Percentiles rank a stretch among this genome's conserved stretches.
phyloP scores from a whole-genome alignment of 148 eudicot species.

The Tetragonia tetragonoides region DNA sequence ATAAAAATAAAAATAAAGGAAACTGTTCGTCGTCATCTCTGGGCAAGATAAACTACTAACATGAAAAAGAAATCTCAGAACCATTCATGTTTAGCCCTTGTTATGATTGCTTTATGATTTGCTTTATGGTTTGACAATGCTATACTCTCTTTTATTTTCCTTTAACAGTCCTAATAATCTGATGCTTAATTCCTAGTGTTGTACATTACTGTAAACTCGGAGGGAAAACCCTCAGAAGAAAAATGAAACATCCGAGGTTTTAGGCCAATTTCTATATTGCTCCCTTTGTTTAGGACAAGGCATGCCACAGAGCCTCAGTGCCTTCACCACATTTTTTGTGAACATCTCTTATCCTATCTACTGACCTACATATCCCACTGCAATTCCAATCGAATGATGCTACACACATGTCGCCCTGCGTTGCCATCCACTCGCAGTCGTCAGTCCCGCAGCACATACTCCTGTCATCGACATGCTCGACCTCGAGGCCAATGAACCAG shows the following conservation, averaged over 20 bases:
- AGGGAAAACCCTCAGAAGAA: background rate
- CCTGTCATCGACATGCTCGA: slow-evolving; percentile 48
- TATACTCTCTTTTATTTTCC: too few species aligned
- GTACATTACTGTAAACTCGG: background rate
- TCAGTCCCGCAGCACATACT: slow-evolving; percentile 49
- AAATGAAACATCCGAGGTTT: background rate
- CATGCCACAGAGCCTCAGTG: slow-evolving; percentile 21
- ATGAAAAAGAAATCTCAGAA: too few species aligned
- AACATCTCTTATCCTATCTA: slow-evolving; percentile 39
- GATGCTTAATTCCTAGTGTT: background rate
- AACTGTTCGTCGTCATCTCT: too few species aligned
- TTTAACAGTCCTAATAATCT: background rate
- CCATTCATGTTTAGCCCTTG: too few species aligned
- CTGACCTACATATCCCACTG: slow-evolving; percentile 46
- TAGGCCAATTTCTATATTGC: background rate
- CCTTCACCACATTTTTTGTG: slow-evolving; percentile 42
- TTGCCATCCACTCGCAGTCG: slow-evolving; percentile 39
- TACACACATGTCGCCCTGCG: slow-evolving; percentile 37
- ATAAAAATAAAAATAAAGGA: too few species aligned
- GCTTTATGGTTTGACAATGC: too few species aligned
- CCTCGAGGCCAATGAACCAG: slow-evolving; percentile 62
- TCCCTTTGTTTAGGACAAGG: background rate
- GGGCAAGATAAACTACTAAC: too few species aligned
- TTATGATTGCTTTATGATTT: too few species aligned
- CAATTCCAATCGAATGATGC: slow-evolving; percentile 50